Evolutionary conservation across 2,329 filamentous ascomycete genomes (phyloP), one percentile per base, ranked within the genome.

Genomic region (Colletotrichum sp.): DNA sequence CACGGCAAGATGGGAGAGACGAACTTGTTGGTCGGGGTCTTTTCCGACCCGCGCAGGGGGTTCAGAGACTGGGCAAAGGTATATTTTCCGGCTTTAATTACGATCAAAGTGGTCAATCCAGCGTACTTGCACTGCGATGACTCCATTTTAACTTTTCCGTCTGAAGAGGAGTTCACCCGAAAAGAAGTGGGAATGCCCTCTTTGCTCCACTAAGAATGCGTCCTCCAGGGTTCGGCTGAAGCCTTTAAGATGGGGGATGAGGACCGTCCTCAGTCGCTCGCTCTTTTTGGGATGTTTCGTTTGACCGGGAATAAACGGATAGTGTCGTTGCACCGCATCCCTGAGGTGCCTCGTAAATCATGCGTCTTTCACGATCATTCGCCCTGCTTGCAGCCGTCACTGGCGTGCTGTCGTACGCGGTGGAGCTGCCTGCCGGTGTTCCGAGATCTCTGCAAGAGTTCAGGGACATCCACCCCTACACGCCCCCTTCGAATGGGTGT

Each of bases 391-490:
- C 47, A 27, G 70, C 65, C 27, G 58, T 59, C 27, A 63, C 70
- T 33, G 34, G 70, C 57, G 70, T 58, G 70, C 43, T 69, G 43
- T 69, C 70, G 15, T 34, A 57, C 65, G 70, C 63, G n/a, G 34
- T 69, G 55, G 70, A 72, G 66, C 73, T 75, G 47, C 73, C 73
- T 21, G 70, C 73, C 29, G 73, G 73, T 31, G 70, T 75, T 13
- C 73, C 73, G 57, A 70, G 70, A 47, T 73, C 71, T 43, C 36
- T 75, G 27, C 43, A 58, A 27, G 73, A 75, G 66, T 75, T 75
- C 70, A 70, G 73, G 18, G 73, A 75, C 36, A 70, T 73, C 66
- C 73, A 75, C 34, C 62, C 73, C 15, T 75, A 75, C 70, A 66
- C 68, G 51, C 21, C 70, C 27, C 34, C 67, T 5, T 51, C 73